These are phyloP conservation scores for Suillus discolor DNA, from an alignment of 768 basidiomycete genomes.

Conservation along the genomic window DNA sequence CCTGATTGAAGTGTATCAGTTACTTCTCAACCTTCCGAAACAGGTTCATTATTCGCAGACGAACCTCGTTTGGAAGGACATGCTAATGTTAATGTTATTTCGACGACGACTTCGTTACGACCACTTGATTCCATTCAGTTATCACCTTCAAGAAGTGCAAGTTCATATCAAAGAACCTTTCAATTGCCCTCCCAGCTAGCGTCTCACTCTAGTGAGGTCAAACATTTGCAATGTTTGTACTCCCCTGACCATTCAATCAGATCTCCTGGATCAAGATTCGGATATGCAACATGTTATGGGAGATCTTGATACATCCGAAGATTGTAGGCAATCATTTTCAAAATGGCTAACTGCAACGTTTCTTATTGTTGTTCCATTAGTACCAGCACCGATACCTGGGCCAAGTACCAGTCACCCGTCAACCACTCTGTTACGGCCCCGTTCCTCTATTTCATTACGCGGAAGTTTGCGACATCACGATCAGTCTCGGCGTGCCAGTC, in stretches of 20 bases:
- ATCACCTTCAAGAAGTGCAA: conserved; percentile 52
- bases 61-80: conserved; percentile 19
- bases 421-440: conserved; percentile 12
- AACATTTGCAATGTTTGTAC: not conserved
- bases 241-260: conserved; percentile 35
- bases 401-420: conserved; percentile 12
- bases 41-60: conserved; percentile 21
- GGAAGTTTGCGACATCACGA: conserved; percentile 8
- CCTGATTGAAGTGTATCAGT: not conserved
- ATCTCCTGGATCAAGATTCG: conserved; percentile 69
- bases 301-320: conserved; percentile 55
- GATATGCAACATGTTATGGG: conserved; percentile 71
- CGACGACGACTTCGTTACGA: conserved; percentile 33
- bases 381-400: conserved; percentile 18
- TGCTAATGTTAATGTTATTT: conserved; percentile 30
- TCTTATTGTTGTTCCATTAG: not conserved
- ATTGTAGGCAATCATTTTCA: conserved; percentile 26
- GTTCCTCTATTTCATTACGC: conserved; percentile 19
- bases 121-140: conserved; percentile 41
- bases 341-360: not conserved
- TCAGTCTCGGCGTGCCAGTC: conserved; percentile 14
- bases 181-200: conserved; percentile 54
- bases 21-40: conserved; percentile 10
- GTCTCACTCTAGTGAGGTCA: conserved; percentile 56
- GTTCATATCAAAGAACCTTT: conserved; percentile 55